A percentile compares a stretch with the other conserved stretches of the same genome.
Evolutionary conservation across 169 alveolate species (phyloP).

Genomic region (Cryptosporidium ryanae): DNA sequence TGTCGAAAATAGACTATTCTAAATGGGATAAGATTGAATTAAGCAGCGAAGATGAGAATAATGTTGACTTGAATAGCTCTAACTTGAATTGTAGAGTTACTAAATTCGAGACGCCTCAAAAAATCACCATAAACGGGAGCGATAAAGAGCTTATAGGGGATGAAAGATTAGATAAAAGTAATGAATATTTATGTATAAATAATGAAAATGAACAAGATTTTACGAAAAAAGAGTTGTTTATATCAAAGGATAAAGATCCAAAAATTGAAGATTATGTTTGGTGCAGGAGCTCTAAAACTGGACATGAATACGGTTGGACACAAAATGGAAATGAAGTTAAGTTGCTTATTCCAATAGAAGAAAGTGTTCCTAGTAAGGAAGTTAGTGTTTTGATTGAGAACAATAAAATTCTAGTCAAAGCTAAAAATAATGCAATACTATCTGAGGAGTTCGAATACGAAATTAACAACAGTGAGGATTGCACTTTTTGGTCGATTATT

Average conservation of each 20-base stretch:
- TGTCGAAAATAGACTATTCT: conserved; percentile 70
- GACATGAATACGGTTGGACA: conserved; percentile 33
- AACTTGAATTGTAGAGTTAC: conserved; percentile 24
- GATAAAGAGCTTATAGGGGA: background rate
- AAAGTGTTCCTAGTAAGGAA: background rate
- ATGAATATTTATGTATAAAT: background rate
- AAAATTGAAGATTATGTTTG: conserved; percentile 9
- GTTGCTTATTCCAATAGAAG: background rate
- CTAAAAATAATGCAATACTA: background rate
- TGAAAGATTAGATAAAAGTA: background rate
- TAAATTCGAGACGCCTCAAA: conserved; percentile 54
- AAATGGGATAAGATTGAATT: conserved; percentile 58
- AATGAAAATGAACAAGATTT: background rate
- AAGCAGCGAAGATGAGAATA: conserved; percentile 47
- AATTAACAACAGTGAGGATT: conserved; percentile 25
- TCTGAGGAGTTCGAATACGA: conserved; percentile 15
- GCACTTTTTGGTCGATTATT: conserved; percentile 52
- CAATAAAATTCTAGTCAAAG: background rate
- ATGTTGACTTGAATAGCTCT: background rate
- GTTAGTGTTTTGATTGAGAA: conserved; percentile 2
- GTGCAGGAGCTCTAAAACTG: conserved; percentile 1
- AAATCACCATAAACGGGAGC: conserved; percentile 21
- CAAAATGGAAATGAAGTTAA: conserved; percentile 13
- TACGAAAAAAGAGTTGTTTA: background rate
- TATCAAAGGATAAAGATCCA: conserved; percentile 19